Percentiles rank a stretch among this genome's conserved stretches.
These are phyloP conservation scores for Stylosanthes scabra DNA, from an alignment of 331 rosid species.

Conservation along the genomic window DNA sequence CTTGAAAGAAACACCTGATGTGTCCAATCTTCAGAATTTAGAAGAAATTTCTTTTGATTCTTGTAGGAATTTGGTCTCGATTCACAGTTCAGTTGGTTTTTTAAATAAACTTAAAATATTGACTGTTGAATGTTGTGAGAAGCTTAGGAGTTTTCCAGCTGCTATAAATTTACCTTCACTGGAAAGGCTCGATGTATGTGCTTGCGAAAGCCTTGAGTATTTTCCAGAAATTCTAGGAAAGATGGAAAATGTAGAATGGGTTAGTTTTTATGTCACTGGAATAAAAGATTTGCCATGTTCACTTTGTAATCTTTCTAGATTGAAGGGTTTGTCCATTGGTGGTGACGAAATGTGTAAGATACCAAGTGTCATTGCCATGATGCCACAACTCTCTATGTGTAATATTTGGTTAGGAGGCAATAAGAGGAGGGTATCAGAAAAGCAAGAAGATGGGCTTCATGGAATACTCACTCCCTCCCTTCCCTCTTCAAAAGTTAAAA, in stretches of 20 bases:
- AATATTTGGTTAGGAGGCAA: too few species aligned
- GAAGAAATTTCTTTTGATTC: not conserved
- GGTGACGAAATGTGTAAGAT: not conserved
- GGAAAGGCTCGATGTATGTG: not conserved
- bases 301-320: not conserved
- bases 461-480: too few species aligned
- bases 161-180: conserved; percentile 29
- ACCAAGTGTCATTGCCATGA: not conserved
- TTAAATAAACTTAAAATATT: conserved; percentile 1
- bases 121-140: not conserved
- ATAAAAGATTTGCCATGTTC: conserved; percentile 22
- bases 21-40: conserved; percentile 25
- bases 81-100: conserved; percentile 29
- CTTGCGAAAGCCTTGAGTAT: not conserved
- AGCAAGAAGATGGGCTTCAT: too few species aligned
- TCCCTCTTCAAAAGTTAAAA: not conserved
- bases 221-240: conserved; percentile 21
- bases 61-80: conserved; percentile 7
- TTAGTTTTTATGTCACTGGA: accelerated
- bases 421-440: too few species aligned
- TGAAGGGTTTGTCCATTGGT: too few species aligned
- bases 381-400: not conserved
- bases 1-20: conserved; percentile 13
- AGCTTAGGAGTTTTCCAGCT: conserved; percentile 23
- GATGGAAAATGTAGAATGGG: conserved; percentile 20